These are phyloP conservation scores for Physocladia obscura DNA, from an alignment of 192 early-diverging fungal species.

Conservation along the genomic window DNA sequence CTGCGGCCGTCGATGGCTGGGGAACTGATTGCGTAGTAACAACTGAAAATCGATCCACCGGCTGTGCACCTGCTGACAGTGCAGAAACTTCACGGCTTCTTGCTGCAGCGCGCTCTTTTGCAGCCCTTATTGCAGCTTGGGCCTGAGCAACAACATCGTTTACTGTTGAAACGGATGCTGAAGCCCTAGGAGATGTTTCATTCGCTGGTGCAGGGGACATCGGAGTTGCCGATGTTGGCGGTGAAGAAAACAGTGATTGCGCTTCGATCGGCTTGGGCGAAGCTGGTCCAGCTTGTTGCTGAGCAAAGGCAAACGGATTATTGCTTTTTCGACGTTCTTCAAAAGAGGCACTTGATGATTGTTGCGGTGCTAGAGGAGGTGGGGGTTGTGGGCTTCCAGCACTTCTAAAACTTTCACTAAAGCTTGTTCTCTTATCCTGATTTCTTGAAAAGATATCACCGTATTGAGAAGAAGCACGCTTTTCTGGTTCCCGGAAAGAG, in stretches of 20 bases:
- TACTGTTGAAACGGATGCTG: constrained; percentile 16
- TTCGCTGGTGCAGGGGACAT: constrained; percentile 1
- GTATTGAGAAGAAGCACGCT: background rate
- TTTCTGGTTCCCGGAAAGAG: background rate
- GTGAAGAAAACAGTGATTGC: background rate
- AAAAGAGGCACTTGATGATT: background rate
- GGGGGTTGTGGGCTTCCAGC: too few species aligned
- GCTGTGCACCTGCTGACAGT: background rate
- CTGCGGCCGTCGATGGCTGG: background rate
- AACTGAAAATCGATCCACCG: background rate
- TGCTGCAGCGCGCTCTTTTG: constrained; percentile 44
- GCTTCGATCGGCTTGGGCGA: constrained; percentile 14
- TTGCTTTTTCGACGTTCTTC: constrained; percentile 11
- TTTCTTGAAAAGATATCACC: constrained; percentile 1
- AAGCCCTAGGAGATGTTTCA: background rate
- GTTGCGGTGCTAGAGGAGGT: background rate
- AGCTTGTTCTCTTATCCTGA: background rate
- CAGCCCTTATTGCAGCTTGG: constrained; percentile 46
- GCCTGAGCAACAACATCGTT: constrained; percentile 50
- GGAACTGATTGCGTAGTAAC: background rate
- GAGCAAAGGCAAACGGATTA: background rate
- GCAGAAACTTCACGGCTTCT: constrained; percentile 8
- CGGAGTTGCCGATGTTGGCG: background rate
- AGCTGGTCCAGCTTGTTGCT: background rate
- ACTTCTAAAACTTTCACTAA: too few species aligned